Percentiles rank a stretch among this genome's conserved stretches.
phyloP scores from a whole-genome alignment of 2,329 filamentous ascomycete species.

The Neofusicoccum parvum region DNA sequence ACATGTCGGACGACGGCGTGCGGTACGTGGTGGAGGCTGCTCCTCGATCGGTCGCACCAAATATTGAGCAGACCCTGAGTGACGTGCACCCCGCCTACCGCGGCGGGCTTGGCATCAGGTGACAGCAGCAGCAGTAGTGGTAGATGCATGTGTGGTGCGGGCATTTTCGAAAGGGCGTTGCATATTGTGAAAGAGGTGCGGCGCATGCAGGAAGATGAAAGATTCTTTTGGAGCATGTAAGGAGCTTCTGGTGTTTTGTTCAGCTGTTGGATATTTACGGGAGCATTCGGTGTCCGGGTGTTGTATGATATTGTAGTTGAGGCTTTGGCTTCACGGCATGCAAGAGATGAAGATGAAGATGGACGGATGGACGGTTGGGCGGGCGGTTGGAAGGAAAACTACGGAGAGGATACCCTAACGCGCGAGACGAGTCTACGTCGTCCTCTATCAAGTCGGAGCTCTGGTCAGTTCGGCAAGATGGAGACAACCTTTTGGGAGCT shows the following conservation, averaged over 20 bases:
- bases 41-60: conserved; percentile 1
- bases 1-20: conserved; percentile 74
- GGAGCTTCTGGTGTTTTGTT: background rate
- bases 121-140: background rate
- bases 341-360: no score
- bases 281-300: conserved; percentile 5
- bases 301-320: background rate
- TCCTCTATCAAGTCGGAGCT: background rate
- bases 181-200: background rate
- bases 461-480: conserved; percentile 11
- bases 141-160: background rate
- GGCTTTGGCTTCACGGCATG: background rate
- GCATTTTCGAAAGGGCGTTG: background rate
- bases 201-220: background rate
- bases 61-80: background rate
- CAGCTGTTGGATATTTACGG: conserved; percentile 1
- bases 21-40: conserved; percentile 70
- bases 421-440: background rate
- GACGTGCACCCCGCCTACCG: conserved; percentile 15
- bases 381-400: background rate
- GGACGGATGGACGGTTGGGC: background rate
- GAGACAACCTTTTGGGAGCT: background rate
- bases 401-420: conserved; percentile 10
- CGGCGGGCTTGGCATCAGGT: conserved; percentile 7
- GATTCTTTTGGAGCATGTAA: background rate